Base-by-base conservation (phyloP, 495 filamentous ascomycete species). In the Parathielavia hyrcaniae region DNA sequence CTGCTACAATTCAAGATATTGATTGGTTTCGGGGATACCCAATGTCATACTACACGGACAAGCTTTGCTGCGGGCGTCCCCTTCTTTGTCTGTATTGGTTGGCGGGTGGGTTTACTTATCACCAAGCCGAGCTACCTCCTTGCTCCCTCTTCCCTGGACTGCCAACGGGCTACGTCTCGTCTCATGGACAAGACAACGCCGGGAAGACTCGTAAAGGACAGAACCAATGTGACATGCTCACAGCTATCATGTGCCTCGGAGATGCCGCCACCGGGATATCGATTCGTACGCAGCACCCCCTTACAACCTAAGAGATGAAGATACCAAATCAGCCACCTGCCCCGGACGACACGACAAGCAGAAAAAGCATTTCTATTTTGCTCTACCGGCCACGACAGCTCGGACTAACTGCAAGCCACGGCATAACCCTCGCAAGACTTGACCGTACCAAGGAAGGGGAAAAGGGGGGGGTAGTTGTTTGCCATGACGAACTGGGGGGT, bases 301-400 rank as follows among this genome's bases (percentile, higher is more conserved):
- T 63, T 59, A 64, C 62, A 64, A 52, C 62, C 62, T 64, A 62
- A 34, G 7, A 26, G 55, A 38, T 19, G 14, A 53, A 50, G 48
- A 58, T 17, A 43, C 48, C 49, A 39, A 45, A 66, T 66, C 61
- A 66, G 64, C 64, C 58, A 61, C 61, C 58, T 51, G 53, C 34
- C 47, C 53, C 34, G 47, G n/a, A 48, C 57, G 14, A 45, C 23
- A 36, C 16, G 17, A 30, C 26, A 19, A 48, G 30, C 17, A 53
- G 38, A 20, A 47, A 56, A 52, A 55, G 35, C 36, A 40, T 66
- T 63, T 56, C 55, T 70, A 53, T 69, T 66, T 70, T 65, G 63
- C 50, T 73, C 73, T 73, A 74, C 56, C 56, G 50, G 48, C 49
- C 56, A 52, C 39, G 49, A 44, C 26, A 44, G 40, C 39, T 52